These are phyloP conservation scores for Raffaelea albimanens DNA, from an alignment of 2,329 filamentous ascomycete genomes.

Conservation along the genomic window DNA sequence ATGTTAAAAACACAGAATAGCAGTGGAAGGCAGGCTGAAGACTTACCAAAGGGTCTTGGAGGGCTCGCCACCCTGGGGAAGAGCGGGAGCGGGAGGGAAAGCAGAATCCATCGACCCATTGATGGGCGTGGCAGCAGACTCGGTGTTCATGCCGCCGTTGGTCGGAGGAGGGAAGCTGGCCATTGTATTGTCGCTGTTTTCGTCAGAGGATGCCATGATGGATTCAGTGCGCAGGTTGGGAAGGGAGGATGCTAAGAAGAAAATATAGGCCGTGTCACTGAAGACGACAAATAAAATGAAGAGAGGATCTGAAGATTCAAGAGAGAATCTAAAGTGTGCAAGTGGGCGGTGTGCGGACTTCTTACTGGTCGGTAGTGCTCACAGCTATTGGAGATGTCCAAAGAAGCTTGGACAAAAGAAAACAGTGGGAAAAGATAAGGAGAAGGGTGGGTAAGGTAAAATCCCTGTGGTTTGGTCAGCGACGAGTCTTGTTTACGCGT, in stretches of 20 bases:
- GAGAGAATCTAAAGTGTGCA: background rate
- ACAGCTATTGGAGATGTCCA: too few species aligned
- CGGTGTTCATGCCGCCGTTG: conserved; percentile 13
- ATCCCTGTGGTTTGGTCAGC: background rate
- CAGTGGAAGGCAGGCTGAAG: background rate
- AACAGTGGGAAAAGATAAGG: background rate
- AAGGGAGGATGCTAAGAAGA: background rate
- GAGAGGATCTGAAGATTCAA: too few species aligned
- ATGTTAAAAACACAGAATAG: conserved; percentile 6
- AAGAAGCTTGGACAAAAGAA: too few species aligned
- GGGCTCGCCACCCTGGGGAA: conserved; percentile 28
- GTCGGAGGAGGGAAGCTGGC: conserved; percentile 12
- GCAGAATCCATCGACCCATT: conserved; percentile 19
- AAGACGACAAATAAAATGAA: too few species aligned
- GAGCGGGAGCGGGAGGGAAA: conserved; percentile 13
- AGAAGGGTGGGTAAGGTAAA: background rate
- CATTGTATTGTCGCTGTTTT: conserved; percentile 8
- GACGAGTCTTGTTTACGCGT: too few species aligned
- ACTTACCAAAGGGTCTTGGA: conserved; percentile 50
- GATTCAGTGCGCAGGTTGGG: too few species aligned
- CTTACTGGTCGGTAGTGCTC: too few species aligned
- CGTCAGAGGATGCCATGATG: background rate
- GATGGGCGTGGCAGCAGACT: conserved; percentile 16
- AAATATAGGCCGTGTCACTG: background rate
- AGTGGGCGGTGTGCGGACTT: background rate